Percentiles rank a stretch among this genome's conserved stretches.
Evolutionary conservation across 2,329 filamentous ascomycete genomes (phyloP).

Genomic region (Tympanopsis confertula): DNA sequence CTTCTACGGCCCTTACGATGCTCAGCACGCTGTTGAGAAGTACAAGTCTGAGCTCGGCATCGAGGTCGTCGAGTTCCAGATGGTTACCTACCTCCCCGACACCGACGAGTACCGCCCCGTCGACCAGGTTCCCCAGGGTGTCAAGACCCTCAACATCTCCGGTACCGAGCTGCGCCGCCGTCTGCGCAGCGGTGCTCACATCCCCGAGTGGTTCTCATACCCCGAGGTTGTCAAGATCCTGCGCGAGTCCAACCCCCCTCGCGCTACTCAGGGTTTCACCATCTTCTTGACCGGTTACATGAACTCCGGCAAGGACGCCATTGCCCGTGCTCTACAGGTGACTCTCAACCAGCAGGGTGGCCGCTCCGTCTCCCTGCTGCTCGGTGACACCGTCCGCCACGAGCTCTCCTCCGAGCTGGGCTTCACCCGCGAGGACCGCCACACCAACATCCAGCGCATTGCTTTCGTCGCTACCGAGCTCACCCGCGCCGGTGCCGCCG

Average conservation of each 20-base stretch:
- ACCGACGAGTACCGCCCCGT: slow-evolving; percentile 90
- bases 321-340: slow-evolving; percentile 88
- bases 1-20: slow-evolving; percentile 97
- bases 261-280: slow-evolving; percentile 88
- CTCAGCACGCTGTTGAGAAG: slow-evolving; percentile 90
- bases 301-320: slow-evolving; percentile 94
- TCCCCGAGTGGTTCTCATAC: slow-evolving; percentile 99
- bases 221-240: slow-evolving; percentile 95
- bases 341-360: slow-evolving; percentile 97
- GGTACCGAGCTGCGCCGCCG: slow-evolving; percentile 85
- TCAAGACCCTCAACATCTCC: slow-evolving; percentile 79
- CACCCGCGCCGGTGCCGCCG: slow-evolving; percentile 81
- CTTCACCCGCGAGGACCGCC: slow-evolving; percentile 84
- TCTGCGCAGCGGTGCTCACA: slow-evolving; percentile 81
- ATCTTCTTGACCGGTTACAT: slow-evolving; percentile 95
- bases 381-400: slow-evolving; percentile 87
- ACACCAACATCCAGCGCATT: slow-evolving; percentile 90
- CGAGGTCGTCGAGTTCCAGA: slow-evolving; percentile 97
- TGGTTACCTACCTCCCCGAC: slow-evolving; percentile 98
- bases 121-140: slow-evolving; percentile 74
- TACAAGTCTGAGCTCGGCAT: slow-evolving; percentile 95
- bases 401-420: slow-evolving; percentile 92
- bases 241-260: slow-evolving; percentile 87
- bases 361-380: slow-evolving; percentile 81
- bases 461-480: slow-evolving; percentile 92